Evolutionary conservation across 1,139 yeast species (phyloP), one percentile per base, ranked within the genome.

Genomic region (Zygoascus hellenicus): DNA sequence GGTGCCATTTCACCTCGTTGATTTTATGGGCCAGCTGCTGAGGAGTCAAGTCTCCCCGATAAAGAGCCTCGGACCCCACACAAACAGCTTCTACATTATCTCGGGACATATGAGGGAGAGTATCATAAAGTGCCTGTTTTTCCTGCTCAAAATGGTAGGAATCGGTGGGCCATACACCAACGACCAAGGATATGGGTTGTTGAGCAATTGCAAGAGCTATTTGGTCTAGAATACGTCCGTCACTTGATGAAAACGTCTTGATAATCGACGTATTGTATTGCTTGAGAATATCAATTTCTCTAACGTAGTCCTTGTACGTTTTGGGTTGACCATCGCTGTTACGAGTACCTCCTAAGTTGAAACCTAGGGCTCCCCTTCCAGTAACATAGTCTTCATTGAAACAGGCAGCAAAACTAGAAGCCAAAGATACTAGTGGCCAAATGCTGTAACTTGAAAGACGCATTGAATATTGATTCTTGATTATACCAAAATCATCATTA

Each of bases 151-250:
- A 88, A 65, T 86, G 94, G 47, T 80, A 66, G 48, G 80, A 86
- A 62, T 86, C 95, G 47, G 74, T 85, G 65, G 96, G 96, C 96
- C 96, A 88, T 59, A 89, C 75, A 67, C 96, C 96, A 43, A 86
- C 71, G 66, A 87, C 77, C 47, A 85, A 67, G 61, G 76, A 72
- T 75, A 89, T 84, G 9, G 26, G 32, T 47, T 88, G 86, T 46
- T 72, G 70, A 61, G 82, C 89, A 51, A 88, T 87, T 52, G 89
- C 96, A 42, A 96, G 96, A 49, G 88, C 95, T 58, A 90, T 71
- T 64, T 74, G 74, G 69, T 83, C 78, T 63, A 90, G 75, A 50
- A 95, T 83, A 75, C 86, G 81, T 74, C 96, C 88, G 67, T 86
- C 94, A 16, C 92, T 81, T 47, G 83, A 85, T 40, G 96, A 89